Evolutionary conservation across 805 yeast genomes (phyloP).

Genomic region (Cyberlindnera euphorbiiphila): DNA sequence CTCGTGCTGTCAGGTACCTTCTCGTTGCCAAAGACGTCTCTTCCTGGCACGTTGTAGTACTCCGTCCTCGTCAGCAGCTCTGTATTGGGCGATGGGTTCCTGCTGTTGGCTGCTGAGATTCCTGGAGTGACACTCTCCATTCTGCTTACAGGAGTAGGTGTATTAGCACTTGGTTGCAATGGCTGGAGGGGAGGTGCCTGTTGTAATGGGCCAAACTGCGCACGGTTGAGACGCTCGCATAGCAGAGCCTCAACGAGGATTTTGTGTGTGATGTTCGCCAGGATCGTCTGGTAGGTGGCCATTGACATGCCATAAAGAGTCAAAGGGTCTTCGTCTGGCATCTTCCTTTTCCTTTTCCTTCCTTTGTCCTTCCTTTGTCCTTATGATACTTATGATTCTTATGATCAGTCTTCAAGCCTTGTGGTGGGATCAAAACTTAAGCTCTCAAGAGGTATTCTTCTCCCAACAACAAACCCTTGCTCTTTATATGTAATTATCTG

Average conservation of each 20-base stretch:
- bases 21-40: slow-evolving; percentile 50
- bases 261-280: slow-evolving; percentile 13
- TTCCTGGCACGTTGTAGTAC: slow-evolving; percentile 16
- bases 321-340: slow-evolving; percentile 2
- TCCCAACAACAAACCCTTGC: no score
- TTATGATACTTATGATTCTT: no score
- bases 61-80: slow-evolving; percentile 20
- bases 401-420: no score
- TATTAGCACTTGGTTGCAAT: slow-evolving; percentile 1
- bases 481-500: no score
- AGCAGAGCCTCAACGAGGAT: slow-evolving; percentile 14
- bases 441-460: slow-evolving; percentile 1
- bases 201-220: slow-evolving; percentile 15
- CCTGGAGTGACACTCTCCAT: slow-evolving; percentile 11
- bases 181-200: slow-evolving; percentile 12
- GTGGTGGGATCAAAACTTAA: no score
- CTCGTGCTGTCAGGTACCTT: slow-evolving; percentile 45
- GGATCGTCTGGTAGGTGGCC: slow-evolving; percentile 7
- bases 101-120: slow-evolving; percentile 7
- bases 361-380: neutral
- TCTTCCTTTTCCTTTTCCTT: neutral
- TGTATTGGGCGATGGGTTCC: slow-evolving; percentile 20
- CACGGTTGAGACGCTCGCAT: slow-evolving; percentile 12
- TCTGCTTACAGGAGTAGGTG: slow-evolving; percentile 6
- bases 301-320: slow-evolving; percentile 10